Base-by-base conservation (phyloP, 106 monocot species). In the Narthecium ossifragum region DNA sequence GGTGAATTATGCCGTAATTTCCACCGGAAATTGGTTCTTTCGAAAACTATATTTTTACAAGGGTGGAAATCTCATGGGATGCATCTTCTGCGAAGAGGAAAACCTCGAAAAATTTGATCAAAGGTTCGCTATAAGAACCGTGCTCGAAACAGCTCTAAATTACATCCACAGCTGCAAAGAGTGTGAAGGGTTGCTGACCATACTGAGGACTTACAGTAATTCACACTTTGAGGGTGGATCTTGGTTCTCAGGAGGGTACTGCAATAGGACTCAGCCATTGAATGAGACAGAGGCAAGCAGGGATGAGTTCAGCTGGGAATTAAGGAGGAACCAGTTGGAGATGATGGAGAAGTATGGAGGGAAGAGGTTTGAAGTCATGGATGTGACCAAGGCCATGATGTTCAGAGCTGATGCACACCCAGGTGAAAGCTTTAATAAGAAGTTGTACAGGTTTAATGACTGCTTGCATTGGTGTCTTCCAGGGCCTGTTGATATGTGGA, bases 391-490 rank as follows among this genome's bases (percentile, higher is more conserved):
- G 71, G 73, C 71, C 4, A 91, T 91, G 90, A 64, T 77, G 55
- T 59, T 69, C 73, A 74, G 90, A 52, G 68, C 73, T 1, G 90
- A 85, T 60, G 85, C 45, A 0, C 82, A 90, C 51, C 90, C 90
- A 0, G 85, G 70, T 4, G 5, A 22, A 2, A 82, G 85, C 55
- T 85, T 78, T 78, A 71, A 91, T 65, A 74, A 77, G 17, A 4
- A 60, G 79, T 70, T 73, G 65, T 67, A 18, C 36, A 71, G 71
- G 6, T 36, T 57, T 31, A 80, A 43, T 55, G 90, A 86, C 25
- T 89, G 89, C 14, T 14, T 78, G 57, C 89, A 89, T 32, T 89
- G 89, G 89, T 89, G 89, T 65, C 17, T 91, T 57, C 86, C 90
- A 0, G 86, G 90, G 18, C 63, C 86, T 6, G 40, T 91, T 51